Evolutionary conservation across 2,329 filamentous ascomycete genomes (phyloP), one percentile per base, ranked within the genome.

Genomic region (Aspergillus ruber): DNA sequence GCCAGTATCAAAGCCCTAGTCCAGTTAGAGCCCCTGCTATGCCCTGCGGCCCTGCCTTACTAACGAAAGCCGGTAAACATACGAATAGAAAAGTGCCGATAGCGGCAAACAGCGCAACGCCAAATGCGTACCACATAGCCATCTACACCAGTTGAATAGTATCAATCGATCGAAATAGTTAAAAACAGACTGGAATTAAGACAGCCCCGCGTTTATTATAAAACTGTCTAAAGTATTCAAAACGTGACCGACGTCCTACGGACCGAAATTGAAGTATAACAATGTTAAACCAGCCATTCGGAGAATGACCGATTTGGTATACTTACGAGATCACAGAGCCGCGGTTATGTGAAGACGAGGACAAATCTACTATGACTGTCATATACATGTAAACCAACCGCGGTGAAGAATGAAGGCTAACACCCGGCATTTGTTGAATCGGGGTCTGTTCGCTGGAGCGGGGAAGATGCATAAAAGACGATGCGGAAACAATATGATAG

Each of bases 31-130:
- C 18, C 18, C 6, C 3, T 40, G 6, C 25, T 21, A 42, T n/a
- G 4, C 33, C 15, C 17, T 7, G 7, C 33, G n/a, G n/a, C n/a
- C n/a, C n/a, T n/a, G 4, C 33, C 15, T 35, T 7, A n/a, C 33
- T n/a, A 35, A 35, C 7, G 13, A 17, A 35, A 6, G 9, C 36
- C 17, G n/a, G 25, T 13, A 15, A 20, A 32, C 75, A 38, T 69
- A 78, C 76, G 59, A 79, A 82, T 46, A 81, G 68, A 60, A 81
- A 80, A 0, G 79, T 81, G 52, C 78, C 79, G 45, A 81, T 78
- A 17, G 77, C 77, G 33, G 78, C 78, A 60, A 81, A 81, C 33
- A 79, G 58, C 42, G 76, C 77, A 49, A 81, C 64, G 5, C 74
- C 72, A 25, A 79, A 62, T 2, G 75, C 73, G 57, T 79, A 78